Percentiles rank a stretch among this genome's conserved stretches.
phyloP scores from a whole-genome alignment of 306 rosid species.

The Lathyrus oleraceus region DNA sequence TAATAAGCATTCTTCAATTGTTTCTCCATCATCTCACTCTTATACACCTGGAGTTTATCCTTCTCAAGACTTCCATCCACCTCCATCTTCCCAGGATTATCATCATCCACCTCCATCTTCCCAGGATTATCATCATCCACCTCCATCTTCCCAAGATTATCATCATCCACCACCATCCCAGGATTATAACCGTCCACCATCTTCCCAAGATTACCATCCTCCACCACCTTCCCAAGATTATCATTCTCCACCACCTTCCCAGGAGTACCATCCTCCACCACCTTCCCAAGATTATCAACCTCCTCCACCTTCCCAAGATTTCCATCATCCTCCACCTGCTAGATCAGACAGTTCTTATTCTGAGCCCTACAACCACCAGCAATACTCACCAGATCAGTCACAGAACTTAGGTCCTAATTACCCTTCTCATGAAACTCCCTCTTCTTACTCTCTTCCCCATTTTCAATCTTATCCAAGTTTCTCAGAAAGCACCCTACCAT shows the following conservation, averaged over 20 bases:
- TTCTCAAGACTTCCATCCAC: slow-evolving; percentile 67
- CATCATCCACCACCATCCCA: slow-evolving; percentile 51
- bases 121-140: slow-evolving; percentile 63
- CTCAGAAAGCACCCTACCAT: slow-evolving; percentile 81
- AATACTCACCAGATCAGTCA: slow-evolving; percentile 63
- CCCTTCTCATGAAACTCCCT: slow-evolving; percentile 60
- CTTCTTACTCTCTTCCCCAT: slow-evolving; percentile 56
- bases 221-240: slow-evolving; percentile 24
- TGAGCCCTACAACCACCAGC: slow-evolving; percentile 64
- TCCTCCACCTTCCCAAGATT: slow-evolving; percentile 56
- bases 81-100: slow-evolving; percentile 53
- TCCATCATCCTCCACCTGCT: slow-evolving; percentile 51
- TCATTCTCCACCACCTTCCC: slow-evolving; percentile 43
- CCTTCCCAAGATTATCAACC: slow-evolving; percentile 32
- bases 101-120: slow-evolving; percentile 65
- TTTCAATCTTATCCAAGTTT: slow-evolving; percentile 97
- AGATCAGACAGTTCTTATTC: slow-evolving; percentile 66
- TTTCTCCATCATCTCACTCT: slow-evolving; percentile 54
- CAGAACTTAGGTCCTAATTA: slow-evolving; percentile 61
- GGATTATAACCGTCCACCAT: slow-evolving; percentile 59
- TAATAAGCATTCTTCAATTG: slow-evolving; percentile 50
- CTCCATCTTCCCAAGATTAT: slow-evolving; percentile 59
- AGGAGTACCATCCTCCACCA: slow-evolving; percentile 56
- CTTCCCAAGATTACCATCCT: slow-evolving; percentile 51
- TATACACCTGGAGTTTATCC: slow-evolving; percentile 59